These are phyloP conservation scores for Gossypium davidsonii DNA, from an alignment of 441 rosid species.

Conservation along the genomic window DNA sequence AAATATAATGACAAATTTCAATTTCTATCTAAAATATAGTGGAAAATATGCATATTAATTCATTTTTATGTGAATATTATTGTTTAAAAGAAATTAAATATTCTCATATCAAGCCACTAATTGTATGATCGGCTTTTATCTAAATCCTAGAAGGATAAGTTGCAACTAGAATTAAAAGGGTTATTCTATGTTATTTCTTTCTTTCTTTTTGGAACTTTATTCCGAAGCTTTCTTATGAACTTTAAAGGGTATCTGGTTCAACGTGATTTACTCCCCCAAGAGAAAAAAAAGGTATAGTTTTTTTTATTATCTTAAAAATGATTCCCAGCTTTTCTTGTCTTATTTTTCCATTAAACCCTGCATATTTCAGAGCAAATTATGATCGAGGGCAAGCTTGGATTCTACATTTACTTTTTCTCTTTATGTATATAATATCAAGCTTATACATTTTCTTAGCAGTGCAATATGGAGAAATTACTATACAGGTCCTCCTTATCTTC, in stretches of 20 bases:
- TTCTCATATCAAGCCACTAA: background rate
- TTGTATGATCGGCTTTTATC: background rate
- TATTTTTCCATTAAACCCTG: background rate
- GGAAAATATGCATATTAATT: too few relatives aligned
- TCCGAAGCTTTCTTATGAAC: slow-evolving; percentile 4
- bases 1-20: too few relatives aligned
- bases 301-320: slow-evolving; percentile 24
- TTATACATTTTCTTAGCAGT: background rate
- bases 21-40: too few relatives aligned
- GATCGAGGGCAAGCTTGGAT: background rate
- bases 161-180: slow-evolving; percentile 10
- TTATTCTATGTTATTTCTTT: background rate
- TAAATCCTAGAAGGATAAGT: background rate
- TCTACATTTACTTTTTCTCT: background rate
- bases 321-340: slow-evolving; percentile 20
- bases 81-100: too few relatives aligned
- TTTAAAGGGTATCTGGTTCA: slow-evolving; percentile 29
- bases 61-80: too few relatives aligned
- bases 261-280: slow-evolving; percentile 9
- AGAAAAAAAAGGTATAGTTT: slow-evolving; percentile 4
- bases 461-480: background rate
- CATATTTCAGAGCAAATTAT: background rate
- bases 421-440: too few relatives aligned
- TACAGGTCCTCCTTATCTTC: too few relatives aligned
- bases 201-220: background rate